Base-by-base conservation (phyloP, 164 flowering plant genomes). In the Chimonanthus praecox region DNA sequence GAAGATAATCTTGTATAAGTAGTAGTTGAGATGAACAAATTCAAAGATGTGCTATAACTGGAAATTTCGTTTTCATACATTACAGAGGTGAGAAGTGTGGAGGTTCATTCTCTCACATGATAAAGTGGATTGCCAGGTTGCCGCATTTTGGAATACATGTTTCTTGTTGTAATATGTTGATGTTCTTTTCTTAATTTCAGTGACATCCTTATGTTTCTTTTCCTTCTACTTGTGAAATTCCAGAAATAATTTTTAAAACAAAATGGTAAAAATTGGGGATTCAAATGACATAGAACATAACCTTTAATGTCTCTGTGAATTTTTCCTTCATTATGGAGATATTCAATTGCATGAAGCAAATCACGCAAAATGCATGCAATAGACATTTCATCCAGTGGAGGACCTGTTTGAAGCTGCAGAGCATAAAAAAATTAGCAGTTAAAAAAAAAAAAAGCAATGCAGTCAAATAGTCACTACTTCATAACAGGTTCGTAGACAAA, bases 251-350 rank as follows among this genome's bases (percentile, higher is more conserved):
- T 54, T n/a, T 54, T 9, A 10, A 54, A 7, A 54, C 60, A 49
- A 4, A 11, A 54, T 54, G 16, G 5, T 54, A n/a, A 54, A 33
- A 47, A 61, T 5, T n/a, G 7, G 18, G 49, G 58, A 64, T 69
- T 51, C 44, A 69, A 48, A 64, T 13, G 58, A 10, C n/a, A 49
- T 67, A 20, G 13, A 63, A 10, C 21, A n/a, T 47, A 67, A 92
- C 99, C 99, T 93, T 95, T 95, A 71, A 95, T 91, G 83, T 95
- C 99, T 82, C 99, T 88, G 80, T 95, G 99, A 74, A 95, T 95
- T 82, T 95, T 95, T 71, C 99, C 98, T 82, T 95, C 99, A 77
- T 77, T 87, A 75, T 95, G 99, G 50, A 95, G 89, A 79, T 95
- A 95, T 70, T 95, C 99, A 86, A 95, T 78, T 43, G 99, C 99